phyloP scores from a whole-genome alignment of 1,284 basidiomycete genomes.

The Kwoniella shivajii region DNA sequence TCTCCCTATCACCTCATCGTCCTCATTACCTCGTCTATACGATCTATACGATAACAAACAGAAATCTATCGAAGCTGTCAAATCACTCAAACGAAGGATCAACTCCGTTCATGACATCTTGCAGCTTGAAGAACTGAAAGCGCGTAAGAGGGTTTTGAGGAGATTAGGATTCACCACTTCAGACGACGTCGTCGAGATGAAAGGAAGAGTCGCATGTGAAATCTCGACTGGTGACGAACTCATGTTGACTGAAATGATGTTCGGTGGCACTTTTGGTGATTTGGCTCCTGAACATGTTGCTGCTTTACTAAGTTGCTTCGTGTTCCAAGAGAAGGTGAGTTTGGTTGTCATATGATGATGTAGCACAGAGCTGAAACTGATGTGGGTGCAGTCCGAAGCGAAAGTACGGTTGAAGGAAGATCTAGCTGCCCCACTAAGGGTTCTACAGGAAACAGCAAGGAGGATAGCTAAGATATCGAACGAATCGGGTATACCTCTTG shows the following conservation, averaged over 20 bases:
- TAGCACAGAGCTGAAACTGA: background rate
- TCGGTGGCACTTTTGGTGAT: slow-evolving; percentile 93
- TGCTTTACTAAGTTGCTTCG: slow-evolving; percentile 90
- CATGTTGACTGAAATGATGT: slow-evolving; percentile 93
- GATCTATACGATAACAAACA: slow-evolving; percentile 78
- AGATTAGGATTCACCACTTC: slow-evolving; percentile 86
- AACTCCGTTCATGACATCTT: slow-evolving; percentile 87
- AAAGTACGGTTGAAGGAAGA: slow-evolving; percentile 86
- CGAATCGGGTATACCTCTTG: slow-evolving; percentile 83
- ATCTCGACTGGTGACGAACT: slow-evolving; percentile 97
- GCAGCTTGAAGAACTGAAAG: slow-evolving; percentile 96
- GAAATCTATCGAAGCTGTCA: slow-evolving; percentile 68
- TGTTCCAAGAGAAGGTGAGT: slow-evolving; percentile 92
- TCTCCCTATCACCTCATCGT: slow-evolving; percentile 73
- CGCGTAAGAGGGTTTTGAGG: slow-evolving; percentile 88
- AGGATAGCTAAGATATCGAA: slow-evolving; percentile 94
- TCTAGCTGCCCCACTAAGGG: slow-evolving; percentile 83
- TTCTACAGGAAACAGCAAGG: slow-evolving; percentile 93
- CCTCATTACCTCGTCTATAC: slow-evolving; percentile 75
- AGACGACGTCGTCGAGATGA: slow-evolving; percentile 94
- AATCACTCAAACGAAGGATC: slow-evolving; percentile 78
- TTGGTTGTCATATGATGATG: background rate
- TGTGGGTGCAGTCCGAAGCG: slow-evolving; percentile 78
- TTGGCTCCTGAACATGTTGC: slow-evolving; percentile 90
- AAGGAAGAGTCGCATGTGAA: slow-evolving; percentile 97